Evolutionary conservation across 148 eudicot species (phyloP).

Genomic region (Persicaria tinctoria): DNA sequence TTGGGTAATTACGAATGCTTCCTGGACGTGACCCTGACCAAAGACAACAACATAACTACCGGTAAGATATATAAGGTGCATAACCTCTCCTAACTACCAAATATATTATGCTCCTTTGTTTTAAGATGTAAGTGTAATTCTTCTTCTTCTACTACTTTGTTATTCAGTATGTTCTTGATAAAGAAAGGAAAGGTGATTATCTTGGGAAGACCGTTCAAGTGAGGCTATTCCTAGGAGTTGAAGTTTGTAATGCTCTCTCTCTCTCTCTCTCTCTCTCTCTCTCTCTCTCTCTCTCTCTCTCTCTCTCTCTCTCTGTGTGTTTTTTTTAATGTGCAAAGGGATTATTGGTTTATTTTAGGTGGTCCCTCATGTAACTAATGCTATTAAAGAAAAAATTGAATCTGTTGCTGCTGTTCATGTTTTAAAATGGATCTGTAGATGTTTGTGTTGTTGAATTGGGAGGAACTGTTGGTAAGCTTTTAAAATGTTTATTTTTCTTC

Average conservation of each 20-base stretch:
- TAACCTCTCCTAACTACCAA: not conserved
- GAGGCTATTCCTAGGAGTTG: constrained; percentile 2
- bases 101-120: constrained; percentile 2
- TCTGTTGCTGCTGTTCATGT: constrained; percentile 71
- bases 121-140: not conserved
- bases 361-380: constrained; percentile 92
- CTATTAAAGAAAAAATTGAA: constrained; percentile 77
- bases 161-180: constrained; percentile 66
- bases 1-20: constrained; percentile 90
- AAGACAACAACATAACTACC: constrained; percentile 91
- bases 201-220: constrained; percentile 99
- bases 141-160: not conserved
- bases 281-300: too few species aligned
- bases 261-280: too few species aligned
- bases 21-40: constrained; percentile 84
- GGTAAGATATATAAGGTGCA: constrained; percentile 96
- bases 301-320: too few species aligned
- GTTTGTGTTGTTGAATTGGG: constrained; percentile 97
- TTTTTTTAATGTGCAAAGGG: not conserved
- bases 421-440: constrained; percentile 93
- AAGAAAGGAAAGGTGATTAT: constrained; percentile 87
- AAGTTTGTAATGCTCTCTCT: not conserved
- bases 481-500: not conserved
- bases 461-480: constrained; percentile 82
- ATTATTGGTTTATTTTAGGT: constrained; percentile 32